A percentile compares a stretch with the other conserved stretches of the same genome.
Conservation (phyloP, 2,329 filamentous ascomycete species). For the Trichoderma sp. region DNA sequence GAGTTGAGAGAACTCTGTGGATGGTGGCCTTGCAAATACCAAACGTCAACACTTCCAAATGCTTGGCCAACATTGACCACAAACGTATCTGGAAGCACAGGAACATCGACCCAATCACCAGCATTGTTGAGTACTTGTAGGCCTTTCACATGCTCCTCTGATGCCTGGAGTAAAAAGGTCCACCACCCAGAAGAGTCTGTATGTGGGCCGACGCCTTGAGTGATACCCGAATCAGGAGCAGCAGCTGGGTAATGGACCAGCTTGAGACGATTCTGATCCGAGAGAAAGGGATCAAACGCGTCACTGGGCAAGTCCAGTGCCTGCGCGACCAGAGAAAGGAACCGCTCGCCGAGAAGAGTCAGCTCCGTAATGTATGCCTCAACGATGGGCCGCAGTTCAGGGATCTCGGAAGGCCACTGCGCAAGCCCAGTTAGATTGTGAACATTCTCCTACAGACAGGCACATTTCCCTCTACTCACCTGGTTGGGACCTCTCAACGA, state of each 20-base stretch:
- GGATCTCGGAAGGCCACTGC: conserved; percentile 48
- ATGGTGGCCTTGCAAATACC: conserved; percentile 58
- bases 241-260: conserved; percentile 55
- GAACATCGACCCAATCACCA: conserved; percentile 55
- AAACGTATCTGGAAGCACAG: conserved; percentile 51
- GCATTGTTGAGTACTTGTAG: conserved; percentile 54
- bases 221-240: not conserved
- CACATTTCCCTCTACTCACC: conserved; percentile 37
- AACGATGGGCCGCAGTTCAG: conserved; percentile 43
- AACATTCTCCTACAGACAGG: not conserved
- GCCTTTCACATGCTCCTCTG: conserved; percentile 51
- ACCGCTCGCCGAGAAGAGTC: conserved; percentile 53
- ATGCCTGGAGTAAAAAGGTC: conserved; percentile 65
- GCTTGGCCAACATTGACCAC: conserved; percentile 63
- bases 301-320: conserved; percentile 53
- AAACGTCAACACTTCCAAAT: conserved; percentile 59
- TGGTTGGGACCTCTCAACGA: conserved; percentile 52
- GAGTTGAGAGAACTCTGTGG: conserved; percentile 45
- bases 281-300: conserved; percentile 56
- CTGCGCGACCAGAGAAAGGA: conserved; percentile 59
- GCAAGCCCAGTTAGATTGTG: not conserved
- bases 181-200: conserved; percentile 67
- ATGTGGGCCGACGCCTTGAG: conserved; percentile 62
- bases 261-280: conserved; percentile 62
- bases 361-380: conserved; percentile 55